Percentiles rank a stretch among this genome's conserved stretches.
Evolutionary conservation across 176 grass and related monocot genomes (phyloP).

Genomic region (Raddia distichophylla): DNA sequence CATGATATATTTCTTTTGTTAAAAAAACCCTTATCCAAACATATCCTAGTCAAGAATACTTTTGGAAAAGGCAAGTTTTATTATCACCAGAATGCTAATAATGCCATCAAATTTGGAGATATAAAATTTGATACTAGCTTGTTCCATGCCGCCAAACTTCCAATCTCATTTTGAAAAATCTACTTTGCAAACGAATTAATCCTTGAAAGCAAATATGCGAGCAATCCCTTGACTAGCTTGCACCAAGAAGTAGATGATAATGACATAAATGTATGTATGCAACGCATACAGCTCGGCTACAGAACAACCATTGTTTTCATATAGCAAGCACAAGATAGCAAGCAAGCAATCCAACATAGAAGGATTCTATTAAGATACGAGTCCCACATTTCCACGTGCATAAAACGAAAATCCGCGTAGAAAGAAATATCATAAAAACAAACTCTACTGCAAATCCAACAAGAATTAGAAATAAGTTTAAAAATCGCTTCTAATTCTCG

Average conservation of each 20-base stretch:
- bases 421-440: neutral
- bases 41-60: no score
- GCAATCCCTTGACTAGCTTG: neutral
- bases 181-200: no score
- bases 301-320: neutral
- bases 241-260: neutral
- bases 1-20: no score
- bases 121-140: no score
- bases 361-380: neutral
- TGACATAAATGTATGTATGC: neutral
- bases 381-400: neutral
- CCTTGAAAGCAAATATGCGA: neutral
- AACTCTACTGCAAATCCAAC: neutral
- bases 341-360: neutral
- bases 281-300: neutral
- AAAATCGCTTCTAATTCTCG: neutral
- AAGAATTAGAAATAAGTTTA: neutral
- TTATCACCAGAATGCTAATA: no score
- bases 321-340: neutral
- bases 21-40: no score
- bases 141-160: no score
- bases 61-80: no score
- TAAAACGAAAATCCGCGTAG: neutral
- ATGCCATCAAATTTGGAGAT: no score
- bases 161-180: no score